Evolutionary conservation across 164 flowering plant species (phyloP).

Genomic region (Vitis labrusca): DNA sequence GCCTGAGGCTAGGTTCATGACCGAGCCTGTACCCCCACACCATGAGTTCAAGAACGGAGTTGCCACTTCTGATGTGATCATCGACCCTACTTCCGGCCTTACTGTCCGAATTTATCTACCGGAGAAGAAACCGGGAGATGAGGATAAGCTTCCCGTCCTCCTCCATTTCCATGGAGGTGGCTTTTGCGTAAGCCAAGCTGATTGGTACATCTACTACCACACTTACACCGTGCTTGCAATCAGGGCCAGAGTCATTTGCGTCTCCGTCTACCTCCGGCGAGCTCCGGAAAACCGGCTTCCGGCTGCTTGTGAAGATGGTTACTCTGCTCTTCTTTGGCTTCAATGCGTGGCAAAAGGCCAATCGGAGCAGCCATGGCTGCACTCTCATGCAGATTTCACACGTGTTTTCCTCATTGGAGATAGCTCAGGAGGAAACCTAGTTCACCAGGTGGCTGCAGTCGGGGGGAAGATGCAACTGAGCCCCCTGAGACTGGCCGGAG

Average conservation of each 20-base stretch:
- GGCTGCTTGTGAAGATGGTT: slow-evolving; percentile 61
- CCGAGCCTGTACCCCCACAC: slow-evolving; percentile 50
- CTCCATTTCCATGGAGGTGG: slow-evolving; percentile 89
- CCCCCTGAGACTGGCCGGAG: slow-evolving; percentile 52
- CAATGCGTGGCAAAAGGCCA: slow-evolving; percentile 34
- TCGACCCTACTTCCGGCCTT: slow-evolving; percentile 30
- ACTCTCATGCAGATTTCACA: slow-evolving; percentile 43
- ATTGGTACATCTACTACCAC: slow-evolving; percentile 68
- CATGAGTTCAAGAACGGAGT: slow-evolving; percentile 57
- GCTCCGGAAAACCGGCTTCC: slow-evolving; percentile 88
- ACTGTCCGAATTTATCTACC: slow-evolving; percentile 60
- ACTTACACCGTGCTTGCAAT: slow-evolving; percentile 51
- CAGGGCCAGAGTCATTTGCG: slow-evolving; percentile 35
- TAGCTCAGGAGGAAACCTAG: slow-evolving; percentile 82
- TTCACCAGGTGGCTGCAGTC: slow-evolving; percentile 63
- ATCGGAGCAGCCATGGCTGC: slow-evolving; percentile 42
- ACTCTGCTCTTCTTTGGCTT: slow-evolving; percentile 64
- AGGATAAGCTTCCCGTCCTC: slow-evolving; percentile 48
- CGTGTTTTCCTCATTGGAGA: slow-evolving; percentile 80
- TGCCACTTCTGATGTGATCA: slow-evolving; percentile 42
- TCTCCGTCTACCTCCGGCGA: slow-evolving; percentile 54
- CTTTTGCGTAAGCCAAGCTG: slow-evolving; percentile 71
- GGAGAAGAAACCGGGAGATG: slow-evolving; percentile 13
- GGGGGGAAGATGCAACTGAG: slow-evolving; percentile 32
- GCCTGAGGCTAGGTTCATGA: slow-evolving; percentile 58